Conservation (phyloP, 768 basidiomycete species). For the Sarcodon sp. region DNA sequence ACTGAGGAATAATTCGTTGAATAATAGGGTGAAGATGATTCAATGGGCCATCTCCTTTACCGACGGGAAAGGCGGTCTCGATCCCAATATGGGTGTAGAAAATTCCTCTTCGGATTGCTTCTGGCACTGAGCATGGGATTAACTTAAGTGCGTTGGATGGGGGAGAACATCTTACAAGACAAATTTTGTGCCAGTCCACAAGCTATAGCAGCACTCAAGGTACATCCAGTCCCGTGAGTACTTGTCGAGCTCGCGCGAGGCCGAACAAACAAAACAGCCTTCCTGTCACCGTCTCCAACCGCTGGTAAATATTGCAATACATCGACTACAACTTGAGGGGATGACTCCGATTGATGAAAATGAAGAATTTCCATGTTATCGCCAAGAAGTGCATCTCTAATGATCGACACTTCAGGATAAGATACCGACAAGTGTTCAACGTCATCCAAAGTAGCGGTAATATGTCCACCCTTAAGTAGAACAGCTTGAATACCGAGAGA, state of each 20-base stretch:
- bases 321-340: conserved; percentile 42
- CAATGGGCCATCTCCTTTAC: conserved; percentile 70
- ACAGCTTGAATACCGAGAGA: conserved; percentile 40
- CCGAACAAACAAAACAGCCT: conserved; percentile 39
- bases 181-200: conserved; percentile 44
- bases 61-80: conserved; percentile 50
- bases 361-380: conserved; percentile 58
- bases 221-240: conserved; percentile 92
- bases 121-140: conserved; percentile 26
- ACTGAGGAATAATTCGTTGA: conserved; percentile 37
- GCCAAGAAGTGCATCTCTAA: conserved; percentile 30
- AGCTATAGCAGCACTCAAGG: conserved; percentile 74
- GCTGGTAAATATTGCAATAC: conserved; percentile 30
- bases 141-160: background rate
- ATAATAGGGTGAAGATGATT: conserved; percentile 68
- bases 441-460: conserved; percentile 32
- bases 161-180: conserved; percentile 20
- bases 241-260: conserved; percentile 52
- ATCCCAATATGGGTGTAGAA: conserved; percentile 71
- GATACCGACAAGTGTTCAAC: conserved; percentile 20
- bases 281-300: conserved; percentile 10
- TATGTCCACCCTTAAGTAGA: conserved; percentile 81
- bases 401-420: conserved; percentile 21
- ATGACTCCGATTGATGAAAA: conserved; percentile 6
- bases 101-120: conserved; percentile 48